Evolutionary conservation across 2,329 filamentous ascomycete species (phyloP).

Genomic region (Ceratocystis destructans): DNA sequence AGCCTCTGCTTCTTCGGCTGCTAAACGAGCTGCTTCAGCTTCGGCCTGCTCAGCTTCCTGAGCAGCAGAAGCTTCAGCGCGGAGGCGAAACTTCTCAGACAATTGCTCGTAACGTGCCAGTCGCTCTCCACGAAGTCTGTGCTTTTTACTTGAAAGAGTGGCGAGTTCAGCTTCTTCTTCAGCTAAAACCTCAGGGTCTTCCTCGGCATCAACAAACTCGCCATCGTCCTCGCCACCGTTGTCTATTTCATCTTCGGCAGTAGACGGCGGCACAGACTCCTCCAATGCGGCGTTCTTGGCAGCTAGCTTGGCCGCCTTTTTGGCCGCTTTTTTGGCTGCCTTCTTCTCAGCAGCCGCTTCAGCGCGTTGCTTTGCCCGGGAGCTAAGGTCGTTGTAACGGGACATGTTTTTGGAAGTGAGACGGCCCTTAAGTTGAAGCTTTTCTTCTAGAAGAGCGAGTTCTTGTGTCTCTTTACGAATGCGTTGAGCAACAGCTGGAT

Average conservation of each 20-base stretch:
- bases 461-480: slow-evolving; percentile 13
- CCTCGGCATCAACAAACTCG: slow-evolving; percentile 15
- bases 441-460: slow-evolving; percentile 12
- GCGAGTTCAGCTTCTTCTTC: slow-evolving; percentile 28
- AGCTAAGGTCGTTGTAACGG: slow-evolving; percentile 16
- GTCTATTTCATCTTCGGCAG: neutral
- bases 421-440: slow-evolving; percentile 7
- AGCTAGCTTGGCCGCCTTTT: slow-evolving; percentile 24
- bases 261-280: neutral
- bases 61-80: slow-evolving; percentile 22
- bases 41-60: slow-evolving; percentile 21
- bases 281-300: slow-evolving; percentile 21
- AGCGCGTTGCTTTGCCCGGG: slow-evolving; percentile 3
- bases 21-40: neutral
- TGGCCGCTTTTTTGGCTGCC: slow-evolving; percentile 27
- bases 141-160: slow-evolving; percentile 25
- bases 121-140: neutral
- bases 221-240: slow-evolving; percentile 2
- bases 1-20: slow-evolving; percentile 25
- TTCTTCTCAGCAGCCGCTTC: slow-evolving; percentile 23
- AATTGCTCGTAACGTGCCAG: slow-evolving; percentile 12
- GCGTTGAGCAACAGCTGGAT: neutral
- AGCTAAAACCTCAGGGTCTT: slow-evolving; percentile 21
- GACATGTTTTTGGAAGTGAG: slow-evolving; percentile 6
- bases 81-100: slow-evolving; percentile 8